Evolutionary conservation across 106 monocot species (phyloP), one percentile per base, ranked within the genome.

Genomic region (Vanilla planifolia): DNA sequence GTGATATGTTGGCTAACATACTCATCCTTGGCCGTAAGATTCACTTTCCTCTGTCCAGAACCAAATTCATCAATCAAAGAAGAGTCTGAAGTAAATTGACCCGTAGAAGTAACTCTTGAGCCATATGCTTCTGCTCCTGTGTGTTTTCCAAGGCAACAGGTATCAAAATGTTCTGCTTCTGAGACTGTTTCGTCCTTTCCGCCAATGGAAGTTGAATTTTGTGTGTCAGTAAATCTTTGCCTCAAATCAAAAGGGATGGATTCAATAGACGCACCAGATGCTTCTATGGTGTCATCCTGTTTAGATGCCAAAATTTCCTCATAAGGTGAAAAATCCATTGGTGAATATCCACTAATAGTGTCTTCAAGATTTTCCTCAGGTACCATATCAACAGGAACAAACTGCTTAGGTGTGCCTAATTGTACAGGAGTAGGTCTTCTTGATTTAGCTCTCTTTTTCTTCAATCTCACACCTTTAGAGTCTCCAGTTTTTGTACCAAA

Each of bases 241-340:
- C 19, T 35, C 4, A 66, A 76, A 65, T n/a, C 28, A 64, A 33
- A 7, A 17, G 51, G 52, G 25, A 48, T 45, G 42, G 69, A 67
- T 40, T 75, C 69, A 62, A 53, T 66, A 16, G 69, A 82, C 45
- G 74, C 57, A 41, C 76, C 47, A 67, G 71, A 75, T 55, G 72
- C 48, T 75, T 86, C 75, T 72, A 60, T 80, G 40, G 73, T 56
- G 30, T 21, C 58, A n/a, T n/a, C n/a, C 14, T 69, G 61, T 20
- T 72, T 68, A 60, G 68, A 55, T 41, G 60, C 64, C 55, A 50
- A 40, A 68, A 64, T 64, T 65, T 91, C 88, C 15, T 57, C 70
- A 65, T 92, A 98, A 48, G 98, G 98, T 67, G 98, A 98, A 70
- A 64, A 91, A 66, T 98, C 98, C 98, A 98, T 98, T 9, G 98